A percentile compares a stretch with the other conserved stretches of the same genome.
phyloP scores from a whole-genome alignment of 192 early-diverging fungal genomes.

The Entomortierella chlamydospora region DNA sequence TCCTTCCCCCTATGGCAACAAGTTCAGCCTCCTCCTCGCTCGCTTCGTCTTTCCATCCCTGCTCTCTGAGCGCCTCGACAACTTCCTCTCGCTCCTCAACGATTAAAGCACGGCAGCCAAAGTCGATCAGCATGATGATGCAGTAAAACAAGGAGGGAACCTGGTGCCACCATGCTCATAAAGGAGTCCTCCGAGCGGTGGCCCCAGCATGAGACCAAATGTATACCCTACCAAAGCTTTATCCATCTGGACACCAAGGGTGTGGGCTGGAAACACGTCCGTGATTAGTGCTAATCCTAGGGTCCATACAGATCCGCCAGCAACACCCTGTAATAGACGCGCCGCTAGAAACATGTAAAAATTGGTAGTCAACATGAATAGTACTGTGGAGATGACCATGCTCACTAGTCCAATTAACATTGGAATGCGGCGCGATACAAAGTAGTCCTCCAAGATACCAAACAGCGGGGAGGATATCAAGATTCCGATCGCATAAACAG shows the following conservation, averaged over 20 bases:
- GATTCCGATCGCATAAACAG: slow-evolving; percentile 68
- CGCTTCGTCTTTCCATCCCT: slow-evolving; percentile 35
- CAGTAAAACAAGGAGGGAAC: slow-evolving; percentile 78
- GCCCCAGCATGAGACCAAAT: slow-evolving; percentile 75
- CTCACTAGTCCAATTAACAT: slow-evolving; percentile 78
- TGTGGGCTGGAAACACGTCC: slow-evolving; percentile 62
- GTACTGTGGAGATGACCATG: slow-evolving; percentile 67
- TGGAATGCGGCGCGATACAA: slow-evolving; percentile 68
- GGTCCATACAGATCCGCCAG: slow-evolving; percentile 80
- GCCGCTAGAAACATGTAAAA: slow-evolving; percentile 75
- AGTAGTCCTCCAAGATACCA: slow-evolving; percentile 75
- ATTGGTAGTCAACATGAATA: slow-evolving; percentile 72
- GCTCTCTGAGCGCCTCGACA: slow-evolving; percentile 28
- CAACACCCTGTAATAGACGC: slow-evolving; percentile 74
- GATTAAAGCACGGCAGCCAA: slow-evolving; percentile 64
- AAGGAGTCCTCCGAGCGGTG: slow-evolving; percentile 74
- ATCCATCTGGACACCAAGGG: slow-evolving; percentile 76
- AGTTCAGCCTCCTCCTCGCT: slow-evolving; percentile 35
- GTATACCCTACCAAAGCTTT: slow-evolving; percentile 73
- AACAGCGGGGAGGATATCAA: slow-evolving; percentile 71
- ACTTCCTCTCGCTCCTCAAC: slow-evolving; percentile 70
- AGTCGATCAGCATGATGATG: slow-evolving; percentile 67
- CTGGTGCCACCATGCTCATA: slow-evolving; percentile 71
- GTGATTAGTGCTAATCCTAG: slow-evolving; percentile 77
- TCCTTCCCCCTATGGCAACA: slow-evolving; percentile 17